Evolutionary conservation across 805 yeast genomes (phyloP).

Genomic region (Hanseniaspora vineae): DNA sequence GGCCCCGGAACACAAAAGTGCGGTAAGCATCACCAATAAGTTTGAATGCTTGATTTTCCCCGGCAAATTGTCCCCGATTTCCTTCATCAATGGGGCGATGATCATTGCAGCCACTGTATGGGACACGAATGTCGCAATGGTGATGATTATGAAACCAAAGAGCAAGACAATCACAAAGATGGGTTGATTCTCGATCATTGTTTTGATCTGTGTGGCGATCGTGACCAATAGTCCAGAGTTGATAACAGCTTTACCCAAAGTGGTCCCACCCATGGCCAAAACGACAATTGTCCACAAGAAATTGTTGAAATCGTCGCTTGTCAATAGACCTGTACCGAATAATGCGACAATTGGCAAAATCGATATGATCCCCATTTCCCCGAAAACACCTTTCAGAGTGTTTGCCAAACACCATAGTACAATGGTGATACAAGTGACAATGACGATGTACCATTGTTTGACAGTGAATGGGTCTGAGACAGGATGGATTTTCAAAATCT

Average conservation of each 20-base stretch:
- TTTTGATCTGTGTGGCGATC: conserved; percentile 60
- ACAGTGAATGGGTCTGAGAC: conserved; percentile 56
- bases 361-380: conserved; percentile 96
- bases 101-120: conserved; percentile 97
- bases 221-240: conserved; percentile 76
- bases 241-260: conserved; percentile 88
- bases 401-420: conserved; percentile 83
- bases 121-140: conserved; percentile 88
- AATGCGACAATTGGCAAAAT: conserved; percentile 80
- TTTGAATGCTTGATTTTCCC: conserved; percentile 67
- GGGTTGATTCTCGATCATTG: conserved; percentile 50
- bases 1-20: conserved; percentile 76
- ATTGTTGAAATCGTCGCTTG: conserved; percentile 86
- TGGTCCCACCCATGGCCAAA: conserved; percentile 96
- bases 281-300: conserved; percentile 95
- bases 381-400: conserved; percentile 56
- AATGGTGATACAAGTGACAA: conserved; percentile 61
- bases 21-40: conserved; percentile 52
- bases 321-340: conserved; percentile 79
- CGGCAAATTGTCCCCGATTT: conserved; percentile 66
- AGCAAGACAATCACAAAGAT: conserved; percentile 60
- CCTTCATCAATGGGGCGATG: conserved; percentile 78
- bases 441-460: conserved; percentile 63
- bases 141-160: conserved; percentile 70
- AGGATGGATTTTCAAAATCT: conserved; percentile 31